Conservation (phyloP, 768 basidiomycete genomes). For the Saitozyma podzolica region DNA sequence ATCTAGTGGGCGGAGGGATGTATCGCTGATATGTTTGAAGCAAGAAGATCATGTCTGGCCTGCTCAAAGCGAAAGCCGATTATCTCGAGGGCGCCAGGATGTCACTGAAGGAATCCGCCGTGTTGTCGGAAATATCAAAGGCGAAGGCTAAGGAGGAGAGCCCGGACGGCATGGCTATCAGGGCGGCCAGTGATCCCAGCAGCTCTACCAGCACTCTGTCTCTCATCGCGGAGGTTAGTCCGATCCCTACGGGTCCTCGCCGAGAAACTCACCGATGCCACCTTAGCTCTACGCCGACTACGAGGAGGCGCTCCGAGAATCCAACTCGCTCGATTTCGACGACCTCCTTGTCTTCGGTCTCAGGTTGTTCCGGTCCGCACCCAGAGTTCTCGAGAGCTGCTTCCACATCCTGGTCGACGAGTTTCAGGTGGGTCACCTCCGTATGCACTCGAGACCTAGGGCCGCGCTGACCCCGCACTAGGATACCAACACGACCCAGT, state of each 20-base stretch:
- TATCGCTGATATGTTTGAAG: slow-evolving; percentile 52
- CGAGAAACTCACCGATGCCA: no score
- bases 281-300: slow-evolving; percentile 65
- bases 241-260: background rate
- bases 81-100: slow-evolving; percentile 58
- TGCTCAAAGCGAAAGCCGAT: slow-evolving; percentile 63
- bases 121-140: slow-evolving; percentile 69
- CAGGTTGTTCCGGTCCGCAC: slow-evolving; percentile 61
- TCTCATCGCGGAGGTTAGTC: slow-evolving; percentile 46
- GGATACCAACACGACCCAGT: slow-evolving; percentile 80
- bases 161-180: slow-evolving; percentile 57
- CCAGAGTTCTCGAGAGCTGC: slow-evolving; percentile 62
- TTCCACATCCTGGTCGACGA: slow-evolving; percentile 75
- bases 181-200: slow-evolving; percentile 36
- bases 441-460: background rate
- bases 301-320: slow-evolving; percentile 61
- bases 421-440: slow-evolving; percentile 60
- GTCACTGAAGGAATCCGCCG: slow-evolving; percentile 58
- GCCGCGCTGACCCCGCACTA: slow-evolving; percentile 50
- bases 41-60: slow-evolving; percentile 65
- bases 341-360: slow-evolving; percentile 75
- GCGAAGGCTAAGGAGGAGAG: slow-evolving; percentile 65
- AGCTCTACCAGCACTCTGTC: slow-evolving; percentile 32
- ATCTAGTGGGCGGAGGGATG: background rate
- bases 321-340: slow-evolving; percentile 82